These are phyloP conservation scores for Rhizopus stolonifer DNA, from an alignment of 371 early-diverging fungal species.

Conservation along the genomic window DNA sequence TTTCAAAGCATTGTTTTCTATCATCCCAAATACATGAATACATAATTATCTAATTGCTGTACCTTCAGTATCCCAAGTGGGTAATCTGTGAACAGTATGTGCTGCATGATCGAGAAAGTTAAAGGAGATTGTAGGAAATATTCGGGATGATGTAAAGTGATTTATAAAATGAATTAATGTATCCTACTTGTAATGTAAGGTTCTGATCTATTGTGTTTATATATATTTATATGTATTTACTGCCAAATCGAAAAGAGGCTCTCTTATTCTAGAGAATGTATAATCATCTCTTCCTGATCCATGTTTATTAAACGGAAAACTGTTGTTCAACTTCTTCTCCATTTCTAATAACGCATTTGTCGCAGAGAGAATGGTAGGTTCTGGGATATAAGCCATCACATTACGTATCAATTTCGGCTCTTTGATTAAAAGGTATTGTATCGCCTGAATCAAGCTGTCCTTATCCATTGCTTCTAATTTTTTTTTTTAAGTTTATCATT, in stretches of 20 bases:
- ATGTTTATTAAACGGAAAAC: conserved; percentile 83
- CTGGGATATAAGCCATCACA: conserved; percentile 77
- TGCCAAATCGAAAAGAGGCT: conserved; percentile 69
- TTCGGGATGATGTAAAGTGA: conserved; percentile 76
- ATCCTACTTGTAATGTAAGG: no score
- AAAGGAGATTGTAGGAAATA: conserved; percentile 76
- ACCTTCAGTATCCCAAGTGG: conserved; percentile 74
- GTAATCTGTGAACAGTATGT: conserved; percentile 73
- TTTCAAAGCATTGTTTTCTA: conserved; percentile 65
- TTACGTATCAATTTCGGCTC: conserved; percentile 74
- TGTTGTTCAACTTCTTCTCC: conserved; percentile 69
- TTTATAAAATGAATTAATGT: conserved; percentile 80
- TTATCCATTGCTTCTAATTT: conserved; percentile 65
- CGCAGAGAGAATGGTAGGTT: conserved; percentile 84
- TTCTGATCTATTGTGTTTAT: no score
- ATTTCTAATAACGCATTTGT: conserved; percentile 63
- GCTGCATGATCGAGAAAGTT: conserved; percentile 79
- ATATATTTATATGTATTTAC: conserved; percentile 46
- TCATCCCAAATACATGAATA: neutral
- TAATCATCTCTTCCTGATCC: conserved; percentile 86
- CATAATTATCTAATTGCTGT: neutral
- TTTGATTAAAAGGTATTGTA: conserved; percentile 67
- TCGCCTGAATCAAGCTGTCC: conserved; percentile 70
- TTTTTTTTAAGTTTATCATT: neutral
- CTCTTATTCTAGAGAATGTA: conserved; percentile 84